Evolutionary conservation across 345 rosid species (phyloP), one percentile per base, ranked within the genome.

Genomic region (Arabidopsis arenosa): DNA sequence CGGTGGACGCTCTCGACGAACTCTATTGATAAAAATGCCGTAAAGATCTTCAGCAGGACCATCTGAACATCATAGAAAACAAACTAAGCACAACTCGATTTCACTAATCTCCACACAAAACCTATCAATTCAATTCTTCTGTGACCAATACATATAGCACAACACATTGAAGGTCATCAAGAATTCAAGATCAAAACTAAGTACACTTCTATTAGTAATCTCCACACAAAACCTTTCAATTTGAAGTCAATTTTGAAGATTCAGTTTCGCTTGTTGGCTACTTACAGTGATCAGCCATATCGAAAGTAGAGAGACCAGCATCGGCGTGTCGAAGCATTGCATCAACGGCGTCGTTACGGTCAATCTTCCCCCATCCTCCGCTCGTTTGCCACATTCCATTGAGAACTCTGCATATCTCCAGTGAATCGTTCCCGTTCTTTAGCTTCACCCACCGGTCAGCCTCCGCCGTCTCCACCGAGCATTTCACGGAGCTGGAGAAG

Each of bases 31-130:
- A 77, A 91, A 91, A 78, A 91, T 86, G 58, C 98, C 98, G 79
- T 89, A 91, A 66, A 93, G 93, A 85, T 93, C 98, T 80, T 93
- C 96, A 26, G 98, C 94, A 79, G 96, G 97, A 36, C 97, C 97
- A 81, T 91, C 97, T 93, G 10, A 66, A 47, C 73, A 65, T 33
- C 47, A 61, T 7, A 41, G 39, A 37, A 37, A 17, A 9, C 11
- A n/a, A 48, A 17, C 26, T 15, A 15, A 48, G 23, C 53, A 15
- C 23, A 52, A 36, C 7, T 21, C 39, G 9, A 8, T 44, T 5
- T 5, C 3, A 26, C 59, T 54, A 54, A 54, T 28, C 17, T 35
- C 44, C 4, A 26, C 58, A 28, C n/a, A 26, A 28, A 55, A 55
- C 39, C 0, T 56, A 3, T 33, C 41, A 33, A 17, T 55, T 55